These are phyloP conservation scores for Vitis amurensis DNA, from an alignment of 164 flowering plant genomes.

Conservation along the genomic window DNA sequence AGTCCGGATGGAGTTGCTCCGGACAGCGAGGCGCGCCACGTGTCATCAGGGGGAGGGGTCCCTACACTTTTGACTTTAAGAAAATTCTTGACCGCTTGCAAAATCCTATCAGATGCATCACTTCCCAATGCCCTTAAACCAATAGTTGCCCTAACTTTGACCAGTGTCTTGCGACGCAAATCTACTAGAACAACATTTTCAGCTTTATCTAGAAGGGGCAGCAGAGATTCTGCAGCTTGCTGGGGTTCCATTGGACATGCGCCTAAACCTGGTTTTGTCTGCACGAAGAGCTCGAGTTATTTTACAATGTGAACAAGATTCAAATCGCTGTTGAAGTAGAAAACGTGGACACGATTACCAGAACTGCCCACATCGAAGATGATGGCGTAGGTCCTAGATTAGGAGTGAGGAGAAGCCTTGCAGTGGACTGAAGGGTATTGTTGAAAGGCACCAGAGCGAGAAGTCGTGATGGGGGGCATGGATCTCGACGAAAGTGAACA, in stretches of 20 bases:
- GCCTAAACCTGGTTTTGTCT: conserved; percentile 85
- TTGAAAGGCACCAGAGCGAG: conserved; percentile 23
- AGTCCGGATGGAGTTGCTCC: too few species aligned
- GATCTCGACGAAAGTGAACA: conserved; percentile 43
- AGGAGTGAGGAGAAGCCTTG: conserved; percentile 26
- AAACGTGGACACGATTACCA: conserved; percentile 92
- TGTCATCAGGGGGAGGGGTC: too few species aligned
- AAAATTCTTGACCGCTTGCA: conserved; percentile 90
- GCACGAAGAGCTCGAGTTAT: conserved; percentile 73
- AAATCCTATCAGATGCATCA: conserved; percentile 78
- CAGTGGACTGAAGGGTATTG: conserved; percentile 18
- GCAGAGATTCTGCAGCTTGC: conserved; percentile 68
- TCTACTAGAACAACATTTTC: conserved; percentile 64
- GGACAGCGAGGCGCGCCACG: too few species aligned
- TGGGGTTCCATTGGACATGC: conserved; percentile 60
- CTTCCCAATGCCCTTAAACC: conserved; percentile 78
- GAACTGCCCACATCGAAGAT: conserved; percentile 97
- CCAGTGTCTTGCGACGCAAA: conserved; percentile 61
- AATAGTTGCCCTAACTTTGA: conserved; percentile 96
- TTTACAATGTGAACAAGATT: conserved; percentile 81
- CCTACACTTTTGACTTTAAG: conserved; percentile 54
- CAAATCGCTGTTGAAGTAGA: conserved; percentile 65
- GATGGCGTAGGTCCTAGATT: conserved; percentile 54
- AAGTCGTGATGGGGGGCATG: conserved; percentile 45
- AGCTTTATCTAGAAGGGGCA: conserved; percentile 60